These are phyloP conservation scores for Gossypium sturtianum DNA, from an alignment of 345 rosid genomes.

Conservation along the genomic window DNA sequence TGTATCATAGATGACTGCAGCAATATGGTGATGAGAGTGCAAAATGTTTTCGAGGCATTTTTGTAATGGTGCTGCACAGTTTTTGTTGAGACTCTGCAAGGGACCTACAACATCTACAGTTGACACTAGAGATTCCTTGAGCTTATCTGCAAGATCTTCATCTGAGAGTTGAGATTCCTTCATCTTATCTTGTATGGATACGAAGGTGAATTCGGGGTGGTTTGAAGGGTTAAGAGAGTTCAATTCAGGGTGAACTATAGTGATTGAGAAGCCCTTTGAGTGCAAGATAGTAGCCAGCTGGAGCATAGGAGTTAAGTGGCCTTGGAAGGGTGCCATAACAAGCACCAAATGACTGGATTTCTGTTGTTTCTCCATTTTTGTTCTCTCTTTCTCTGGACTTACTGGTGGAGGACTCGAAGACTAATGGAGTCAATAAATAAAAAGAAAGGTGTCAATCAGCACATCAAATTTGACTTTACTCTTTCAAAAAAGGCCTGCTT, in stretches of 20 bases:
- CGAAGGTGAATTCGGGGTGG: constrained; percentile 29
- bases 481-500: too few species aligned
- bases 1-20: background rate
- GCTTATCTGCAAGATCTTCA: background rate
- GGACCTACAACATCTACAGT: background rate
- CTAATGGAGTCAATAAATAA: too few species aligned
- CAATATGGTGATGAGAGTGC: too few species aligned
- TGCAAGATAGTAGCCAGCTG: too few species aligned
- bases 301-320: too few species aligned
- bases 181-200: background rate
- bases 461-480: too few species aligned
- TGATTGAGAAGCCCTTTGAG: too few species aligned
- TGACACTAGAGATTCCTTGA: background rate
- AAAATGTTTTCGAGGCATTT: too few species aligned
- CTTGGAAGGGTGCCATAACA: constrained; percentile 32
- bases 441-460: too few species aligned
- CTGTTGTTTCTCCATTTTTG: background rate
- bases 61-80: too few species aligned
- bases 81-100: background rate
- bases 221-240: constrained; percentile 21
- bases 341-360: constrained; percentile 15
- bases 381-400: background rate
- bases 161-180: background rate
- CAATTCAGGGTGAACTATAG: too few species aligned
- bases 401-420: background rate